Base-by-base conservation (phyloP, 345 rosid species). In the Bruguiera sexangula region DNA sequence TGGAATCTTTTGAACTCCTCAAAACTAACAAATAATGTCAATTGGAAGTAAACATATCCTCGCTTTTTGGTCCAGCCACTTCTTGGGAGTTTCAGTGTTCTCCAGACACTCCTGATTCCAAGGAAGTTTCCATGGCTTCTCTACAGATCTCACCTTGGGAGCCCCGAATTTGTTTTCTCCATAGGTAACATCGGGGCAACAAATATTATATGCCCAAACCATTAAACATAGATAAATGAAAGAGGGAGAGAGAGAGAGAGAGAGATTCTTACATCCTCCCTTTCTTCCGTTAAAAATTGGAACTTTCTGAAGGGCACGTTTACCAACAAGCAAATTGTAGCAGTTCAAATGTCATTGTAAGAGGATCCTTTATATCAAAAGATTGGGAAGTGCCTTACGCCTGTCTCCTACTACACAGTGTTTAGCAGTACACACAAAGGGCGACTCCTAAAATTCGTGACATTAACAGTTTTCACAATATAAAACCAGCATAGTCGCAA, bases 91-190 rank as follows among this genome's bases (percentile, higher is more conserved):
- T 69, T 30, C 60, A 66, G 60, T 27, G 69, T 46, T 60, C 62
- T 50, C 37, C 26, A 58, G 72, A 68, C 75, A 69, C 50, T 65
- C 65, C 81, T 66, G 66, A 76, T 81, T 79, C 81, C 80, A 58
- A 78, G 69, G 81, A 81, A 81, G 79, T 83, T 78, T 80, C 79
- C 22, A 71, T 58, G 50, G 75, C 68, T 69, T 72, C 18, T 69
- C 59, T 68, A 29, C 10, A 30, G 27, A 65, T 73, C 55, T 46
- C 60, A 32, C 66, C 55, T 63, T 63, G 76, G 72, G 69, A 73
- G 52, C 62, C 31, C 53, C 62, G 67, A 75, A 66, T 66, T 62
- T 71, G 65, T 52, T 75, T 75, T 76, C 65, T 76, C 73, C 60
- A 67, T 51, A 75, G 75, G 74, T 75, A 72, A 78, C 82, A 67